Percentiles rank a stretch among this genome's conserved stretches.
Evolutionary conservation across 1,284 basidiomycete species (phyloP).

Genomic region (Trametes hirsuta): DNA sequence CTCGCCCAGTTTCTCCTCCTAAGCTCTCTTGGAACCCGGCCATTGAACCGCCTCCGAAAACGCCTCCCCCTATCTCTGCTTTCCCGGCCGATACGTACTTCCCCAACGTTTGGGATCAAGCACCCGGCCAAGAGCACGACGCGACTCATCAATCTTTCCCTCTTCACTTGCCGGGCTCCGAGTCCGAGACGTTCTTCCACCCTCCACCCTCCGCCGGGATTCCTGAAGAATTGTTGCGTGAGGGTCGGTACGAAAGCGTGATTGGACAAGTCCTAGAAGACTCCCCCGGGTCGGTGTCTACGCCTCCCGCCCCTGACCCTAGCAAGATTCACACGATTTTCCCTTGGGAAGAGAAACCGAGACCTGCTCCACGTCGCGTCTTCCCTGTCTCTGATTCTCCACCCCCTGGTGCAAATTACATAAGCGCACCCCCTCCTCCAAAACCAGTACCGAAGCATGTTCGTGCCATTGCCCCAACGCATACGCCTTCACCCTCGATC

Average conservation of each 20-base stretch:
- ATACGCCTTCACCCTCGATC: slow-evolving; percentile 32
- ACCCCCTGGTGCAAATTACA: slow-evolving; percentile 50
- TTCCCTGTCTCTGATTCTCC: slow-evolving; percentile 76
- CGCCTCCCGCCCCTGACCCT: slow-evolving; percentile 65
- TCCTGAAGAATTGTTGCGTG: slow-evolving; percentile 58
- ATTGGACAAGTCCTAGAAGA: slow-evolving; percentile 42
- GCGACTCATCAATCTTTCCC: slow-evolving; percentile 34
- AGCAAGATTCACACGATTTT: slow-evolving; percentile 82
- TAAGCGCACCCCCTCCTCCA: slow-evolving; percentile 33
- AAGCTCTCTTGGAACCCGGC: slow-evolving; percentile 71
- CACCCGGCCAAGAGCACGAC: slow-evolving; percentile 44
- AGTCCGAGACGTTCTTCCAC: slow-evolving; percentile 57
- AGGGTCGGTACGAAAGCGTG: slow-evolving; percentile 68
- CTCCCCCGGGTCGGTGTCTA: slow-evolving; percentile 21
- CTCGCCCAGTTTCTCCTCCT: slow-evolving; percentile 60
- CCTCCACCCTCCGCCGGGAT: slow-evolving; percentile 60
- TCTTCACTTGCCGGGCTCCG: slow-evolving; percentile 33
- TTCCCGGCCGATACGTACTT: slow-evolving; percentile 74
- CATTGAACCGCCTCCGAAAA: slow-evolving; percentile 72
- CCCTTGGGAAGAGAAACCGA: slow-evolving; percentile 86
- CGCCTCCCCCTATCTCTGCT: slow-evolving; percentile 50
- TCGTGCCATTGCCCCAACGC: slow-evolving; percentile 12
- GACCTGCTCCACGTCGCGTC: slow-evolving; percentile 67
- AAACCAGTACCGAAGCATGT: slow-evolving; percentile 4
- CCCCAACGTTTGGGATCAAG: slow-evolving; percentile 73